phyloP scores from a whole-genome alignment of 306 rosid species.

The Gillenia trifoliata region DNA sequence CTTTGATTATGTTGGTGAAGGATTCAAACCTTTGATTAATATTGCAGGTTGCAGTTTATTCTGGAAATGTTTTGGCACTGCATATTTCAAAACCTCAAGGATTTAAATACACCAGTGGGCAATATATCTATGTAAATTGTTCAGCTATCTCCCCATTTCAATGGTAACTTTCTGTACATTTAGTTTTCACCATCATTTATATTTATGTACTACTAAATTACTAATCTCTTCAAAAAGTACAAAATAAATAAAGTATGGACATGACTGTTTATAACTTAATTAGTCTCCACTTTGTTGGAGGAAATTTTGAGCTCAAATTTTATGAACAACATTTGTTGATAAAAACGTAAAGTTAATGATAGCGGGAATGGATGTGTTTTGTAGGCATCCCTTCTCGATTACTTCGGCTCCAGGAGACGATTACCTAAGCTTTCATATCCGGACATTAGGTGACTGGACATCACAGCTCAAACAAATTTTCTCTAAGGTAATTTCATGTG shows the following conservation, averaged over 20 bases:
- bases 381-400: constrained; percentile 87
- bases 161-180: constrained; percentile 42
- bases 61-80: constrained; percentile 86
- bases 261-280: too few species aligned
- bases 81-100: constrained; percentile 86
- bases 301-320: too few species aligned
- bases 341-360: not conserved
- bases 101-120: constrained; percentile 79
- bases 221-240: not conserved
- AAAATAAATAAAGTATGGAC: too few species aligned
- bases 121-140: constrained; percentile 74
- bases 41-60: constrained; percentile 79
- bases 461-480: constrained; percentile 64
- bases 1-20: not conserved
- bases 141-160: constrained; percentile 72
- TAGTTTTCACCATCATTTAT: not conserved
- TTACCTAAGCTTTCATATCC: constrained; percentile 72
- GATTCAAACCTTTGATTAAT: not conserved
- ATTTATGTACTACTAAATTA: not conserved
- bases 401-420: constrained; percentile 92
- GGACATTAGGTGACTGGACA: constrained; percentile 92
- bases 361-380: not conserved
- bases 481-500: constrained; percentile 47
- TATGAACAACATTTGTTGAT: too few species aligned
- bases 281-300: too few species aligned